phyloP scores from a whole-genome alignment of 345 rosid genomes.

The Pugionium cornutum region DNA sequence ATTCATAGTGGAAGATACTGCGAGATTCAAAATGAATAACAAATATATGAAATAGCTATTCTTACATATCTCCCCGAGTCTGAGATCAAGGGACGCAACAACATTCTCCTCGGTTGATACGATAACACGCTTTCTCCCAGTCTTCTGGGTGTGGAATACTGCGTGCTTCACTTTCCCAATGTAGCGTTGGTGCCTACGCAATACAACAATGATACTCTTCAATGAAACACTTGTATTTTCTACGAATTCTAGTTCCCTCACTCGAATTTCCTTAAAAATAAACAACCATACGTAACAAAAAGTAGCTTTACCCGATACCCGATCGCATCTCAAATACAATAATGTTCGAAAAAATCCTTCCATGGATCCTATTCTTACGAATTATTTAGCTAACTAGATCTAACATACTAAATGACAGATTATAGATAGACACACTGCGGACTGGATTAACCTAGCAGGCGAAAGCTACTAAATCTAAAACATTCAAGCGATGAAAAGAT shows the following conservation, averaged over 20 bases:
- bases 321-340: slow-evolving; percentile 33
- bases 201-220: slow-evolving; percentile 12
- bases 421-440: not conserved
- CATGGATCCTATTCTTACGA: not conserved
- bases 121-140: slow-evolving; percentile 90
- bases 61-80: slow-evolving; percentile 91
- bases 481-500: not conserved
- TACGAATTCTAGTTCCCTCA: not conserved
- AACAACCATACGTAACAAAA: not conserved
- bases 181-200: slow-evolving; percentile 76
- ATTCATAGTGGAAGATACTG: slow-evolving; percentile 10
- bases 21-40: slow-evolving; percentile 15
- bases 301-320: slow-evolving; percentile 5
- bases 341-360: not conserved
- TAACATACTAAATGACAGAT: not conserved
- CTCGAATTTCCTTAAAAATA: not conserved
- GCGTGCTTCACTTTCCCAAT: slow-evolving; percentile 96
- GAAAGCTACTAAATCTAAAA: slow-evolving; percentile 17
- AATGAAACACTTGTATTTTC: not conserved
- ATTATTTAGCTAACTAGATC: slow-evolving; percentile 19
- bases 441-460: slow-evolving; percentile 8
- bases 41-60: slow-evolving; percentile 4
- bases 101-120: slow-evolving; percentile 93
- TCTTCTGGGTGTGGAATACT: slow-evolving; percentile 91
- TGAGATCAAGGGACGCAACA: slow-evolving; percentile 94